Evolutionary conservation across 371 early-diverging fungal species (phyloP), one percentile per base, ranked within the genome.

Genomic region (Paraphysoderma sedebokerense): DNA sequence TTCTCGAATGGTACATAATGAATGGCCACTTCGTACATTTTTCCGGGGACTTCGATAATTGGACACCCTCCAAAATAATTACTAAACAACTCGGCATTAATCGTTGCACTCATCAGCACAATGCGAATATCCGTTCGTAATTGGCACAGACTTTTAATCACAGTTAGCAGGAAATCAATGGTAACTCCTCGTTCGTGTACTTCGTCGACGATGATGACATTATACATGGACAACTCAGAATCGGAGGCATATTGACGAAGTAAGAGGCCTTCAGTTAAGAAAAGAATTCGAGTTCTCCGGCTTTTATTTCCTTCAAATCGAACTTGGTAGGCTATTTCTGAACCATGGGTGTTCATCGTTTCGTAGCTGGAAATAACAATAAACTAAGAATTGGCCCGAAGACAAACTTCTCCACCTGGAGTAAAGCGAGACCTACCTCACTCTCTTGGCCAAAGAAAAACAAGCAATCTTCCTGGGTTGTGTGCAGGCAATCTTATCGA

Each of bases 381-480:
- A n/a, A n/a, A n/a, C n/a, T n/a, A n/a, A n/a, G n/a, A n/a, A n/a
- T n/a, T n/a, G n/a, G n/a, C n/a, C n/a, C n/a, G n/a, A n/a, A n/a
- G n/a, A n/a, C n/a, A n/a, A n/a, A n/a, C n/a, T n/a, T n/a, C n/a
- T n/a, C n/a, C n/a, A n/a, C n/a, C n/a, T n/a, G n/a, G n/a, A n/a
- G n/a, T n/a, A n/a, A n/a, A n/a, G n/a, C n/a, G n/a, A n/a, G n/a
- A n/a, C n/a, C n/a, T n/a, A 61, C 0, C 77, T 68, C 0, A 86
- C 86, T 48, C 87, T 79, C 44, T 72, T 55, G 4, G 91, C 87
- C n/a, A 97, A 70, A 12, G 85, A 77, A 28, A 76, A 81, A 38
- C 90, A 85, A 0, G 95, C 91, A 51, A 93, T 83, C 34, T 92
- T 72, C 15, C 95, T 70, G 4, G 95, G 95, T 56, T 95, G 93